Evolutionary conservation across 208 protist species (phyloP), one percentile per base, ranked within the genome.

Genomic region (Leishmania guyanensis): DNA sequence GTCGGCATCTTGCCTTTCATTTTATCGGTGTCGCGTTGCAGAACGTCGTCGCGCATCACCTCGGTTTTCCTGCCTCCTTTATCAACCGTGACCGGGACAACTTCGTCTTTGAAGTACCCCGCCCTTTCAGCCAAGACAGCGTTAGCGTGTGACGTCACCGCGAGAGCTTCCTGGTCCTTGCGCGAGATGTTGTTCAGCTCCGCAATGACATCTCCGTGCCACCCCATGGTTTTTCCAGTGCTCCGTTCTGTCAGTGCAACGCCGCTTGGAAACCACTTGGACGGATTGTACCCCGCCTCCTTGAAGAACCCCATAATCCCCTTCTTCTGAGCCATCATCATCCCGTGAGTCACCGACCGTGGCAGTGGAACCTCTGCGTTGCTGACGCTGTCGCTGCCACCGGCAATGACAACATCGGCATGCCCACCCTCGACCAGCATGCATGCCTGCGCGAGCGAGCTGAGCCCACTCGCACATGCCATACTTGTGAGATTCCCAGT

Each of bases 151-250:
- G 90, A 95, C 9, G 58, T 53, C 36, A 91, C 50, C 1, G 94
- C 91, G 54, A 97, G 91, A 53, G 64, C 83, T 65, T 98, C 95
- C 83, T 98, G 95, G 48, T 86, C 89, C 26, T 75, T 84, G 46
- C 95, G 84, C 33, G 86, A 77, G 43, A 98, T 91, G 17, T 86
- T 80, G 81, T 95, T 95, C 43, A 96, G 78, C 79, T 98, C 95
- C 0, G 72, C 94, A 62, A 97, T 98, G 36, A 96, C 73, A 62
- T 98, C 94, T 2, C 89, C 89, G 82, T 97, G 94, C 85, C 88
- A 98, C 36, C 95, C 95, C 95, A 98, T 98, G 39, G 93, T 96
- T 78, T 95, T 96, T 0, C 95, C 95, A 2, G 95, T 97, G 71
- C 87, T 95, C 36, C 94, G 83, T 79, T 98, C 94, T 3, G 92